These are phyloP conservation scores for Leccinellum luteum DNA, from an alignment of 768 basidiomycete genomes.

Conservation along the genomic window DNA sequence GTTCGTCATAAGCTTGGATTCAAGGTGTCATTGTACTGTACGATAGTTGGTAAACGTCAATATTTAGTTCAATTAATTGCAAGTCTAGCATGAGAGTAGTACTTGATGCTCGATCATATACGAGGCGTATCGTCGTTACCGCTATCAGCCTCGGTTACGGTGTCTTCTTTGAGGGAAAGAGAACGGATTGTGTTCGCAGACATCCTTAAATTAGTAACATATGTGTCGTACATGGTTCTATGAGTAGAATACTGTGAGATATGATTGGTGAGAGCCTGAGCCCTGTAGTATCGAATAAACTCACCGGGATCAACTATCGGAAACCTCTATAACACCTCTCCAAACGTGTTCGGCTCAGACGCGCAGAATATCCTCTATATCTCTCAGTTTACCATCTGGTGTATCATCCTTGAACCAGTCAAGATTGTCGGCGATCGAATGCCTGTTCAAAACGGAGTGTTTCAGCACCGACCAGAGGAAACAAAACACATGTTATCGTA, in stretches of 20 bases:
- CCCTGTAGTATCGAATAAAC: background rate
- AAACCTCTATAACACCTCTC: conserved; percentile 57
- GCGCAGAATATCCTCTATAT: conserved; percentile 78
- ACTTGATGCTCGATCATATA: background rate
- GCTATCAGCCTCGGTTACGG: no score
- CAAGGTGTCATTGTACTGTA: background rate
- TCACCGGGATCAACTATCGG: conserved; percentile 25
- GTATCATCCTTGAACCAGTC: conserved; percentile 91
- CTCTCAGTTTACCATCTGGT: conserved; percentile 65
- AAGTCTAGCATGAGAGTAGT: background rate
- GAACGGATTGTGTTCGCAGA: no score
- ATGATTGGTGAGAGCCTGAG: background rate
- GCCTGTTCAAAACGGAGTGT: conserved; percentile 38
- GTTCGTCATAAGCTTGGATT: background rate
- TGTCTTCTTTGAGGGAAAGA: no score
- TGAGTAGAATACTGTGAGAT: background rate
- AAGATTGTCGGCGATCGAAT: conserved; percentile 86
- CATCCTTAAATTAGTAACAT: background rate
- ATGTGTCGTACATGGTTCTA: conserved; percentile 11
- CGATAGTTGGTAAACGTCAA: background rate
- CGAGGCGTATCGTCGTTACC: no score
- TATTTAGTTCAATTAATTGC: background rate
- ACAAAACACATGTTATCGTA: conserved; percentile 34
- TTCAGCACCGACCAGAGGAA: background rate
- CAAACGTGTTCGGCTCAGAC: conserved; percentile 76